Base-by-base conservation (phyloP, 345 rosid genomes). In the Citrus unshiu region DNA sequence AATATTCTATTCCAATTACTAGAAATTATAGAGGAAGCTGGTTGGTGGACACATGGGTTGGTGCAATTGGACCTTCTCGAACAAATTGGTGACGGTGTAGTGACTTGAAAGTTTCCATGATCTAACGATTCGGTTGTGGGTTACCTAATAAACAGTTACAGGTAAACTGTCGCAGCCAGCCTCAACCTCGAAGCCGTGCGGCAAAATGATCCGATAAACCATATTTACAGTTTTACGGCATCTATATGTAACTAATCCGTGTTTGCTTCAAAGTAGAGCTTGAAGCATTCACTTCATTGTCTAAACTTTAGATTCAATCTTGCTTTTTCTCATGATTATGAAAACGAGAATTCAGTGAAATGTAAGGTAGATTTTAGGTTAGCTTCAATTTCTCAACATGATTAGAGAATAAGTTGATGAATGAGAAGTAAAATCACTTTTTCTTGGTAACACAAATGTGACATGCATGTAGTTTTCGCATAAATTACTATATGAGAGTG, bases 181-280 rank as follows among this genome's bases (percentile, higher is more conserved):
- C 77, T 24, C 27, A 76, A 77, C n/a, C 62, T 10, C 27, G 25
- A 78, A 75, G 73, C 68, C 40, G 70, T 3, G 76, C 18, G 46
- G 66, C 66, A 5, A 66, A 46, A 46, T 65, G 70, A 63, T 46
- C 63, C 63, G 19, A 59, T 24, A 2, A 29, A 18, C 70, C 1
- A 9, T 18, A 16, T 18, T 14, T 16, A 13, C 7, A 5, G 5
- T 16, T 51, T 54, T 9, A 39, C 58, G 49, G 21, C 40, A n/a
- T 13, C 4, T 59, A 4, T 4, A 29, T 14, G 58, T 18, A 54
- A 54, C 7, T 54, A 54, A 13, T 29, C 19, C 34, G 32, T 43
- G 74, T 60, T 70, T 77, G 79, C 80, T 82, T 79, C 79, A 66
- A 76, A 35, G 51, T 60, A 34, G 37, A 8, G 66, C 67, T 73